Evolutionary conservation across 495 filamentous ascomycete species (phyloP), one percentile per base, ranked within the genome.

Genomic region (Penicillium coprophilum): DNA sequence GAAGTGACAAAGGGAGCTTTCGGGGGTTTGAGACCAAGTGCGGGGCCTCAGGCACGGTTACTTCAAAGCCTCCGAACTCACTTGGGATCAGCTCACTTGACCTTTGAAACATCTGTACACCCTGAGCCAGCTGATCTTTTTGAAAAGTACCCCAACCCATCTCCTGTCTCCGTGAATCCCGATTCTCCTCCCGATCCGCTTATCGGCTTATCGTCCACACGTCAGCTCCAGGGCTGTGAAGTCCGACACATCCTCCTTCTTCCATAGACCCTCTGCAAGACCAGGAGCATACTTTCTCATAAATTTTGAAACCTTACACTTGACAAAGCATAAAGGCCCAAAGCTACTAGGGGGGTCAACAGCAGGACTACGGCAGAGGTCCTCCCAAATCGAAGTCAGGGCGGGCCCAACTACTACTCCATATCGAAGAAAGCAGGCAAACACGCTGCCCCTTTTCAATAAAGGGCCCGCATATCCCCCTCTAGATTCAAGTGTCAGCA

Each of bases 191-290:
- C 27, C 27, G 24, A 40, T 51, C 34, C 23, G 49, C 52, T 54
- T 54, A 54, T 54, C 52, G 43, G 52, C 52, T 54, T 54, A 54
- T 54, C 51, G 51, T 53, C 41, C 15, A 46, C 41, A 54, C 52
- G 52, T 54, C 52, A 54, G 41, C 31, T 54, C 34, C 34, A 38
- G 7, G 34, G 34, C 34, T 36, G 34, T 43, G 49, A 28, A 38
- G 34, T 31, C 45, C 28, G 30, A 47, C 44, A 38, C 21, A 27
- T 38, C 54, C 27, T 36, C 23, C 31, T 55, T 6, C 17, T 28
- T 23, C 17, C 46, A 51, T 38, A 53, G 36, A 31, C 44, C 27
- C 30, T 34, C 41, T 43, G 31, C 21, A 30, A 45, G 32, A 9
- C 48, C 12, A 10, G 24, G 38, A 5, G n/a, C n/a, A 41, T 31